Conservation (phyloP, 768 basidiomycete species). For the Kwoniella dendrophila region DNA sequence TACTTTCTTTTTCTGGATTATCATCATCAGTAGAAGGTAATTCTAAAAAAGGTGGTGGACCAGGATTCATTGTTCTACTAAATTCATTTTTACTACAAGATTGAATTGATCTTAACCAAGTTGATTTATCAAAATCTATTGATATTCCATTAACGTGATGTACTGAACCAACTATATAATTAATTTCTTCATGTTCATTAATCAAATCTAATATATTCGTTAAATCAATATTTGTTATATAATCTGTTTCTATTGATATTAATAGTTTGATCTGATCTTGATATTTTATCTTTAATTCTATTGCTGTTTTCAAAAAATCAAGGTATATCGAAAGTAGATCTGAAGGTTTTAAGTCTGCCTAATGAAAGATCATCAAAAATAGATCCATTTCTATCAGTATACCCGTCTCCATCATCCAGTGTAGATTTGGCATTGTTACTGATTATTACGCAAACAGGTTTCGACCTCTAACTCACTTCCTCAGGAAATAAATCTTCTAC, state of each 20-base stretch:
- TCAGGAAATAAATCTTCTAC: conserved; percentile 85
- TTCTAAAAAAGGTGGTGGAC: conserved; percentile 12
- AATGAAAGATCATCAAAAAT: background rate
- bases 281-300: conserved; percentile 69
- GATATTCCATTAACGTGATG: conserved; percentile 87
- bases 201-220: conserved; percentile 64
- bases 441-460: background rate
- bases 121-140: conserved; percentile 84
- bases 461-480: conserved; percentile 77
- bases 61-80: conserved; percentile 28
- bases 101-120: conserved; percentile 60
- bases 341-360: conserved; percentile 65
- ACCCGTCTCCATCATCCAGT: too few relatives aligned
- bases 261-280: conserved; percentile 70
- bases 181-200: conserved; percentile 62
- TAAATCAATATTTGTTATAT: conserved; percentile 72
- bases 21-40: too few relatives aligned
- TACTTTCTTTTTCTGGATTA: conserved; percentile 18
- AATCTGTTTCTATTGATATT: conserved; percentile 91
- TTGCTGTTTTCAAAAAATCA: conserved; percentile 75
- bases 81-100: background rate
- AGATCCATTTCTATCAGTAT: background rate
- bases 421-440: too few relatives aligned
- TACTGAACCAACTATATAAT: conserved; percentile 89
- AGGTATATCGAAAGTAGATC: conserved; percentile 69